phyloP scores from a whole-genome alignment of 352 stramenopile species.

The Aphanomyces euteiches region DNA sequence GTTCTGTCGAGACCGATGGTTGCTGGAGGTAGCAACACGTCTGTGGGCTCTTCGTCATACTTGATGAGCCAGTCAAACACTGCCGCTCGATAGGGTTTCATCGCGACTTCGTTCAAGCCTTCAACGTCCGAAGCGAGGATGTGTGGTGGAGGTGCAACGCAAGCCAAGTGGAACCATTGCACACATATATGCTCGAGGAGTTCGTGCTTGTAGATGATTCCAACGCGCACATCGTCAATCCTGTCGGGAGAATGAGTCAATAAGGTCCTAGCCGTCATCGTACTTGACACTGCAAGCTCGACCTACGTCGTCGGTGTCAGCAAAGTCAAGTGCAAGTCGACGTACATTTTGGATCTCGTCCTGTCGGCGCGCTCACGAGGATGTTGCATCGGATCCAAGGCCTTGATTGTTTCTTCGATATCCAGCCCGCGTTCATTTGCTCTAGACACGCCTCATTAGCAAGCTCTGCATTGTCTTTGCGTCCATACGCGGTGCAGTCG shows the following conservation, averaged over 20 bases:
- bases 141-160: conserved; percentile 2
- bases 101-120: conserved; percentile 3
- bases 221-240: conserved; percentile 24
- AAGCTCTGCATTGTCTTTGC: too few species aligned
- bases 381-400: conserved; percentile 14
- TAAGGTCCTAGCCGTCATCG: background rate
- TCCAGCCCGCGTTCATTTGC: too few species aligned
- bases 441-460: too few species aligned
- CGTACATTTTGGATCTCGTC: conserved; percentile 23
- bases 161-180: conserved; percentile 23
- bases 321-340: background rate
- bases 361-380: conserved; percentile 18
- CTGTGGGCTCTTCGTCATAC: too few species aligned
- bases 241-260: conserved; percentile 15
- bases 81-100: conserved; percentile 25
- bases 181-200: conserved; percentile 18
- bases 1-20: too few species aligned
- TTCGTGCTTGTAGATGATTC: conserved; percentile 23
- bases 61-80: conserved; percentile 27
- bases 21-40: too few species aligned
- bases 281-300: conserved; percentile 13
- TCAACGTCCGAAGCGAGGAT: conserved; percentile 20
- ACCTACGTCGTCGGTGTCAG: conserved; percentile 17
- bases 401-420: too few species aligned
- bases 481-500: too few species aligned